These are phyloP conservation scores for Aspergillus puulaauensis DNA, from an alignment of 2,329 filamentous ascomycete species.

Conservation along the genomic window DNA sequence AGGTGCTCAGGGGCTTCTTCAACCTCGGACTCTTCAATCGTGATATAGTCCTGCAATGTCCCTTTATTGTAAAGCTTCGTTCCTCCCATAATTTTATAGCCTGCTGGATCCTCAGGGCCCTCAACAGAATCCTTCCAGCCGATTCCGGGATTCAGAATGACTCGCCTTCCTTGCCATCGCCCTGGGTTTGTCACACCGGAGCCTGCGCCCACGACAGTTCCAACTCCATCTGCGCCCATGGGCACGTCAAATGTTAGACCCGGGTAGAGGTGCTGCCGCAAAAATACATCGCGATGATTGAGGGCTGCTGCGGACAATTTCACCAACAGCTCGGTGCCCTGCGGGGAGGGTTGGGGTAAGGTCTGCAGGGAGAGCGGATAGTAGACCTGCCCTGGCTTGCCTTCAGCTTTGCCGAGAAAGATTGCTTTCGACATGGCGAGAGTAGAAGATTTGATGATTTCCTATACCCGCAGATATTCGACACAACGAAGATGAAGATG, in stretches of 20 bases:
- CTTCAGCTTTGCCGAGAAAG: slow-evolving; percentile 57
- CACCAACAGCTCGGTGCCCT: slow-evolving; percentile 69
- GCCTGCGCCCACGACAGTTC: slow-evolving; percentile 67
- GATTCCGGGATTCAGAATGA: slow-evolving; percentile 74
- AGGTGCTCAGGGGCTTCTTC: slow-evolving; percentile 75
- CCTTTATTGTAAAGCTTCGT: slow-evolving; percentile 65
- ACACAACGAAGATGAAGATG: not conserved
- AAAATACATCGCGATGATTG: slow-evolving; percentile 94
- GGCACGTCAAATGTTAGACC: slow-evolving; percentile 76
- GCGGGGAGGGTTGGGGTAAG: slow-evolving; percentile 62
- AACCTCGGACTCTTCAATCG: slow-evolving; percentile 69
- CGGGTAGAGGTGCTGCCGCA: slow-evolving; percentile 89
- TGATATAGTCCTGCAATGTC: slow-evolving; percentile 71
- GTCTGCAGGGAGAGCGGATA: slow-evolving; percentile 54
- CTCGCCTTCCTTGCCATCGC: slow-evolving; percentile 63
- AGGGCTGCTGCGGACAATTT: slow-evolving; percentile 76
- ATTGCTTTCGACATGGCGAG: slow-evolving; percentile 45
- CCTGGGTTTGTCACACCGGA: slow-evolving; percentile 50
- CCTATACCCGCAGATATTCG: not conserved
- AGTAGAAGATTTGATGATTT: not conserved
- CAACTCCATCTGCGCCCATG: slow-evolving; percentile 79
- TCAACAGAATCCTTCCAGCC: slow-evolving; percentile 72
- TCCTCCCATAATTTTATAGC: slow-evolving; percentile 49
- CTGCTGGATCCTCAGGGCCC: slow-evolving; percentile 67
- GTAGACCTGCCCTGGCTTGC: slow-evolving; percentile 68